phyloP scores from a whole-genome alignment of 2,329 filamentous ascomycete genomes.

The Clarireedia hainanense region DNA sequence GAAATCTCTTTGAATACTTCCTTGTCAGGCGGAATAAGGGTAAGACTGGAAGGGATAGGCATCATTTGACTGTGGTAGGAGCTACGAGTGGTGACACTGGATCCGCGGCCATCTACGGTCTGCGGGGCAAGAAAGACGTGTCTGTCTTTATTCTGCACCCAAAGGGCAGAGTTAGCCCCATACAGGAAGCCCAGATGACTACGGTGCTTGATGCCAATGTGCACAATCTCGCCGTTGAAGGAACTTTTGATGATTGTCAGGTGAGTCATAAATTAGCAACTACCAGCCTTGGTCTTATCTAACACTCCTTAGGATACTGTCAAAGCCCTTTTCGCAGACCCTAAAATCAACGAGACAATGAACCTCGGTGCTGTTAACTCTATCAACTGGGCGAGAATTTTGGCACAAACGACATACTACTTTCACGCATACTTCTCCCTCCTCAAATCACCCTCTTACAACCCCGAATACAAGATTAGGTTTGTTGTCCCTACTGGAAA shows the following conservation, averaged over 20 bases:
- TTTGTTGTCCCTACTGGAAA: slow-evolving; percentile 93
- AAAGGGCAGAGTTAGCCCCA: slow-evolving; percentile 80
- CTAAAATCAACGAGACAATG: slow-evolving; percentile 71
- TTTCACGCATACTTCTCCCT: slow-evolving; percentile 91
- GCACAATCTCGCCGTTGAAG: slow-evolving; percentile 81
- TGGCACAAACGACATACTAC: slow-evolving; percentile 96
- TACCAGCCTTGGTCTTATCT: slow-evolving; percentile 3
- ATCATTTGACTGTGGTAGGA: slow-evolving; percentile 79
- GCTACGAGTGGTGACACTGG: slow-evolving; percentile 86
- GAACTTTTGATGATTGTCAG: slow-evolving; percentile 95
- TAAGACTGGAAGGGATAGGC: slow-evolving; percentile 52
- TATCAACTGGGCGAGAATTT: slow-evolving; percentile 92
- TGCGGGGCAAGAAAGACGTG: slow-evolving; percentile 93
- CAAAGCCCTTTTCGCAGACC: slow-evolving; percentile 84
- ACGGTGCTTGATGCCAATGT: slow-evolving; percentile 86
- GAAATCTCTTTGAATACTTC: slow-evolving; percentile 94
- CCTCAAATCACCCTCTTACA: slow-evolving; percentile 50
- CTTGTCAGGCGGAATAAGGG: slow-evolving; percentile 64
- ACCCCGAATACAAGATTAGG: slow-evolving; percentile 61
- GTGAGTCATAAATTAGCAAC: slow-evolving; percentile 32
- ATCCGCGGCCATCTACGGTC: slow-evolving; percentile 90
- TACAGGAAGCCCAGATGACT: slow-evolving; percentile 97
- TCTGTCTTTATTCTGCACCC: slow-evolving; percentile 93
- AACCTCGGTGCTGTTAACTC: slow-evolving; percentile 92
- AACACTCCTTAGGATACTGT: slow-evolving; percentile 62